These are phyloP conservation scores for Monascus purpureus DNA, from an alignment of 495 filamentous ascomycete genomes.

Conservation along the genomic window DNA sequence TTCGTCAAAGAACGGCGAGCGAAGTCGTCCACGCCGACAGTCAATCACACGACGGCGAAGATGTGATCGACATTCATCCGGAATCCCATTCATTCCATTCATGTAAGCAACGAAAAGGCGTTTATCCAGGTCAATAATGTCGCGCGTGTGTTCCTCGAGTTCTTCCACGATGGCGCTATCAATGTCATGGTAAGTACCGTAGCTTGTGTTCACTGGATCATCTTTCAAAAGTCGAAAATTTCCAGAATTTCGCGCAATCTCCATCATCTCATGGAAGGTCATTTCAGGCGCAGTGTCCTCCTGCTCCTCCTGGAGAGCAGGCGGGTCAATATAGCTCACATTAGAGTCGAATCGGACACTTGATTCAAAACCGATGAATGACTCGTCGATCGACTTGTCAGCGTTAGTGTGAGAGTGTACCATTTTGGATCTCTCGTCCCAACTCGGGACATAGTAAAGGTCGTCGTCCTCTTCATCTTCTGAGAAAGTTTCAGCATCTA, in stretches of 20 bases:
- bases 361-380: slow-evolving; percentile 27
- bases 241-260: slow-evolving; percentile 16
- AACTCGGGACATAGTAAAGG: slow-evolving; percentile 21
- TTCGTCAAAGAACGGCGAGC: slow-evolving; percentile 23
- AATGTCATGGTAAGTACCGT: slow-evolving; percentile 3
- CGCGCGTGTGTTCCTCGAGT: slow-evolving; percentile 25
- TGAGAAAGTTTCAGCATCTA: slow-evolving; percentile 10
- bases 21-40: slow-evolving; percentile 18
- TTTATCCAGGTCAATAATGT: slow-evolving; percentile 27
- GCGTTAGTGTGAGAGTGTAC: slow-evolving; percentile 20
- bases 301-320: slow-evolving; percentile 14
- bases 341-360: slow-evolving; percentile 25
- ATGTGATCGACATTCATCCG: slow-evolving; percentile 14
- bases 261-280: slow-evolving; percentile 34
- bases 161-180: slow-evolving; percentile 10
- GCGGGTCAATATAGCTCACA: slow-evolving; percentile 24
- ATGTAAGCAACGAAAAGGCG: slow-evolving; percentile 30
- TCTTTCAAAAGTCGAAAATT: slow-evolving; percentile 5
- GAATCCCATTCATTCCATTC: slow-evolving; percentile 29
- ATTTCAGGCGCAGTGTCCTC: slow-evolving; percentile 11
- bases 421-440: slow-evolving; percentile 20
- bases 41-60: slow-evolving; percentile 4
- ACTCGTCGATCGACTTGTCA: slow-evolving; percentile 25
- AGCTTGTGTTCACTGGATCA: slow-evolving; percentile 4
- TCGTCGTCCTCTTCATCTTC: slow-evolving; percentile 16